Base-by-base conservation (phyloP, 2,329 filamentous ascomycete species). In the Paracorniculantispora psalliotae region DNA sequence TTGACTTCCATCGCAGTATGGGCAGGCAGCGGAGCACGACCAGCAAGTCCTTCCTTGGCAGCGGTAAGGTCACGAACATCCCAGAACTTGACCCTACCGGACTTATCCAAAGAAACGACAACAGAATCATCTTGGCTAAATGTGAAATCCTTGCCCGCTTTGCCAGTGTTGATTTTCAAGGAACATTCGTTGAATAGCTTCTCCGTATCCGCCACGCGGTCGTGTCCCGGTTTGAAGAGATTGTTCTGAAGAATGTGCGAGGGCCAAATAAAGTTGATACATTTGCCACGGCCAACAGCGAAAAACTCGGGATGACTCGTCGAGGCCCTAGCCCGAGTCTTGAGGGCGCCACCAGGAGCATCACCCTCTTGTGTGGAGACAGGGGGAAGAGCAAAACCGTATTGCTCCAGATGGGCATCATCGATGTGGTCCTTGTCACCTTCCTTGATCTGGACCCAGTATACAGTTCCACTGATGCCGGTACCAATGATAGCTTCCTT, bases 121-220 rank as follows among this genome's bases (percentile, higher is more conserved):
- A 93, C 87, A 1, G 89, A 90, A 72, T 99, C 94, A 72, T 99
- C 94, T 72, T 96, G 92, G 73, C 93, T 97, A 76, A 99, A 99
- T 49, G 88, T 89, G 72, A 99, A 99, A 72, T 99, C 94, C 74
- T 99, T 99, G 63, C 92, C 94, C 64, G 94, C 93, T 79, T 99
- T 99, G 66, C 93, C 94, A 62, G 92, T 97, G 66, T 93, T 91
- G 74, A 99, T 96, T 75, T 92, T 96, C 64, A 97, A 79, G 51
- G 90, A 90, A 68, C 90, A 92, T 70, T 97, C 89, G 69, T 88
- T 87, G 64, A 94, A 84, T 63, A 96, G 91, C 69, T 86, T 89
- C 71, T 96, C 92, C 0, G 90, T 94, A 70, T 97, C 90, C 62
- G 96, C 91, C 56, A 86, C 78, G 46, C 84, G 84, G 65, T 87